A percentile compares a stretch with the other conserved stretches of the same genome.
Conservation (phyloP, 2,329 filamentous ascomycete species). For the Raffaelea ambrosiae region DNA sequence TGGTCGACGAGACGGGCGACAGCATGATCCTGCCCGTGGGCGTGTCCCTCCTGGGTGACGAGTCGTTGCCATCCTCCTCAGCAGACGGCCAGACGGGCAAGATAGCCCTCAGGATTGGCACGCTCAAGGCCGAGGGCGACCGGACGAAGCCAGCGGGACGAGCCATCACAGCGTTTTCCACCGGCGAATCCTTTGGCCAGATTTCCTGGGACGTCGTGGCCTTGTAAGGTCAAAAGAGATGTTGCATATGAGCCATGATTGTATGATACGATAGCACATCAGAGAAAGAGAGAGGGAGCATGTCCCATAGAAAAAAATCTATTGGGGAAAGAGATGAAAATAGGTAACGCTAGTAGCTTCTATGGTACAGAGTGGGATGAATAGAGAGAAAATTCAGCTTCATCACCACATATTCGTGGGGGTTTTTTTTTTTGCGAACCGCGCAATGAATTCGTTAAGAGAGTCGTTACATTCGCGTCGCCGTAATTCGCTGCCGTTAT, state of each 20-base stretch:
- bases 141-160: conserved; percentile 17
- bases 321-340: too few species aligned
- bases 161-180: conserved; percentile 17
- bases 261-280: not conserved
- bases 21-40: conserved; percentile 13
- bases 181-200: conserved; percentile 1
- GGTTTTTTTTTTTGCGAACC: conserved; percentile 6
- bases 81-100: too few species aligned
- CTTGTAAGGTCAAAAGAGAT: not conserved
- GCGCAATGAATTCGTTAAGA: conserved; percentile 7
- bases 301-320: too few species aligned
- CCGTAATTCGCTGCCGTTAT: not conserved
- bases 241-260: too few species aligned
- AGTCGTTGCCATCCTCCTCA: too few species aligned
- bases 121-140: conserved; percentile 27
- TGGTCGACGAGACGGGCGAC: conserved; percentile 1
- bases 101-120: conserved; percentile 17
- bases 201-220: conserved; percentile 9
- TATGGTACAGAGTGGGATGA: not conserved
- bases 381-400: not conserved
- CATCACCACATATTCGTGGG: not conserved
- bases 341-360: not conserved
- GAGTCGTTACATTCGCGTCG: conserved; percentile 9
- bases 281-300: too few species aligned
- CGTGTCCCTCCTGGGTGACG: conserved; percentile 2